Base-by-base conservation (phyloP, 192 early-diverging fungal genomes). In the Powellomyces hirtus region DNA sequence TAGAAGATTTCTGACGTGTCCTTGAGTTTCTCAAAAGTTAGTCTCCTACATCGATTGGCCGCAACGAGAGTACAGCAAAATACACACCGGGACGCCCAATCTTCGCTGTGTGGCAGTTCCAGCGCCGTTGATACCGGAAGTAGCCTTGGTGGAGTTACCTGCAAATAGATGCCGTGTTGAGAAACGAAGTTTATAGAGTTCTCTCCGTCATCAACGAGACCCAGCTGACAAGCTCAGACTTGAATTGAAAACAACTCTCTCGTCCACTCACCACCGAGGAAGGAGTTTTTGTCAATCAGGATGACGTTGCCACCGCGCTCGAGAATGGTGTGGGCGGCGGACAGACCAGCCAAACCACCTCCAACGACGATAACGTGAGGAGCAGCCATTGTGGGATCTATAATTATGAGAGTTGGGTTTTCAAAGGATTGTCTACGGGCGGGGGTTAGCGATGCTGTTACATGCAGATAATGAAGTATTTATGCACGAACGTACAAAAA, bases 91-190 rank as follows among this genome's bases (percentile, higher is more conserved):
- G 51, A 87, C 85, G 34, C 77, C 77, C 16, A 85, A 74, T 38
- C 73, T 74, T 26, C 87, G 79, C 72, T 98, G 96, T 46, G 93
- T 92, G 52, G 82, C 84, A 42, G 96, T 98, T 36, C 90, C 79
- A 38, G 90, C 94, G 42, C 94, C 94, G 82, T 96, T 98, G 77
- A 98, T 98, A 61, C 96, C 96, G 4, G 94, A 96, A 16, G 94
- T 96, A 26, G 96, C 96, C 82, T 98, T 98, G 67, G 94, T 95
- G 40, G 94, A 96, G 88, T 98, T 98, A 30, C 94, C 94, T 81
- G 68, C 24, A 18, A 18, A 42, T 42, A 42, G 40, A n/a, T n/a
- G n/a, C n/a, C n/a, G n/a, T n/a, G n/a, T n/a, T n/a, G n/a, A n/a
- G n/a, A n/a, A n/a, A n/a, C n/a, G n/a, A n/a, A n/a, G n/a, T n/a